Base-by-base conservation (phyloP, 164 flowering plant species). In the Piper longum region DNA sequence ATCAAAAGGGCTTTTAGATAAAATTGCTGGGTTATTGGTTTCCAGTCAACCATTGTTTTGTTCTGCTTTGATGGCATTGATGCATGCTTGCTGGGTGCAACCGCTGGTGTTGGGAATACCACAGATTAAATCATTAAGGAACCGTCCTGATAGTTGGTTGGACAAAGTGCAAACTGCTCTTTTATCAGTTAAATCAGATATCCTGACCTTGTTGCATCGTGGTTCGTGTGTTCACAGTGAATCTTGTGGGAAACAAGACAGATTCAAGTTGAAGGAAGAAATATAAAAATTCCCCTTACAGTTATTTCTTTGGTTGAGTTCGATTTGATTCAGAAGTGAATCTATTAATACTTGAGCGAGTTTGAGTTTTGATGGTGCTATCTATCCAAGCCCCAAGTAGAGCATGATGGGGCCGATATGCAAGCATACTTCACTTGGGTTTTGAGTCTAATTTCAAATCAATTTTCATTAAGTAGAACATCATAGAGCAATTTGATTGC, bases 11-110 rank as follows among this genome's bases (percentile, higher is more conserved):
- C n/a, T n/a, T n/a, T n/a, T n/a, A n/a, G n/a, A n/a, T n/a, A n/a
- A n/a, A n/a, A n/a, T n/a, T 72, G 80, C 82, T 90, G 97, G 99
- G 87, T 69, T 97, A 85, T 75, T 85, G 90, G 18, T 88, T 93
- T 54, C 96, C 88, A 78, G 99, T 96, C 41, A 85, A 85, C 64
- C 83, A 90, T 56, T 96, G 90, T 78, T 91, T 88, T 77, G 98
- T 93, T 17, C n/a, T n/a, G n/a, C n/a, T n/a, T n/a, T n/a, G 96
- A 88, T 17, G 95, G 91, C 58, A 86, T 89, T 0, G 95, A n/a
- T 93, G 54, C 85, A 90, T 57, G 87, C 90, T 11, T 90, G 97
- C 4, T 87, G 98, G 98, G 96, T 88, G 69, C 95, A 90, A 66
- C 98, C 97, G 4, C 77, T 97, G 74, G 96, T 93, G 45, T 61